Evolutionary conservation across 208 protist species (phyloP), one percentile per base, ranked within the genome.

Genomic region (Endotrypanum monterogeii): DNA sequence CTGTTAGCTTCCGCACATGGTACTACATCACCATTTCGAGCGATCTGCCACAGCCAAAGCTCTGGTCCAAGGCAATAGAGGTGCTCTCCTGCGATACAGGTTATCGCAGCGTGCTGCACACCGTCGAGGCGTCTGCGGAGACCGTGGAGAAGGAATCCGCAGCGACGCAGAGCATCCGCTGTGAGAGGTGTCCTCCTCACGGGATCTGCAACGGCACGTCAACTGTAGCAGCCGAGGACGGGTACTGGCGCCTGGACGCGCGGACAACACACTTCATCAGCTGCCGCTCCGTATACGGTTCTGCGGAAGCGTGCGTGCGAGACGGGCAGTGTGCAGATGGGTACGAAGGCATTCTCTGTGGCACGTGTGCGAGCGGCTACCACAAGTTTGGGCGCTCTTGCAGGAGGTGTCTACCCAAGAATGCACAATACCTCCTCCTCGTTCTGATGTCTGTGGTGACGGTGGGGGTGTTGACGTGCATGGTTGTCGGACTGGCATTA

Each of bases 161-260:
- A 14, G 23, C 18, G 25, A 3, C 25, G 50, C 44, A 9, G n/a
- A 1, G 20, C 11, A 65, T 71, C 25, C 9, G 44, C 25, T 89
- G 84, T 71, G n/a, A 56, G 3, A 69, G 74, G 41, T 89, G 84
- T 58, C 81, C 81, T 0, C n/a, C 37, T 14, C 60, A 82, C 39
- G 78, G 70, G 18, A 37, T 79, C 18, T 89, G 84, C 76, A 76
- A 89, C 69, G 84, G 84, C 52, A 79, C 74, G 8, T 23, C 52
- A 11, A 41, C 25, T 6, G 65, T 79, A 25, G 35, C 70, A 2
- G 75, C 74, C 18, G 57, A 78, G 67, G 61, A 81, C 35, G 79
- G 79, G 30, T 89, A 76, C 71, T 89, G 84, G 84, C 73, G 75
- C 18, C 23, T 60, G 1, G 73, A 66, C 58, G 67, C 71, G n/a